These are phyloP conservation scores for Pilobolus umbonatus DNA, from an alignment of 192 early-diverging fungal genomes.

Conservation along the genomic window DNA sequence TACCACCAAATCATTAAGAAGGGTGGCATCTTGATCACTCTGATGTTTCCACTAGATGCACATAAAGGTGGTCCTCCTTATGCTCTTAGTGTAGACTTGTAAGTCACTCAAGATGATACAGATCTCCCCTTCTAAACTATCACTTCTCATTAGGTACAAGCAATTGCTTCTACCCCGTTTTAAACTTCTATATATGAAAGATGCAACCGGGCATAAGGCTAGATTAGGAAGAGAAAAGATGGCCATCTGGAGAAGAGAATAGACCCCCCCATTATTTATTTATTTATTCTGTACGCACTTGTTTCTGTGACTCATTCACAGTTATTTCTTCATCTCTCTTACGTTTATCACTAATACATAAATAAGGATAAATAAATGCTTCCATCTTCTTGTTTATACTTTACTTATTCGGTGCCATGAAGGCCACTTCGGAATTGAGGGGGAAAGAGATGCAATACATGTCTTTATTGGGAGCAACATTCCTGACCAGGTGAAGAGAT, in stretches of 20 bases:
- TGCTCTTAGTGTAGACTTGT: constrained; percentile 56
- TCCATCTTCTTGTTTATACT: not conserved
- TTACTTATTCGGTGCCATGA: constrained; percentile 19
- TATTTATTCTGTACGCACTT: not conserved
- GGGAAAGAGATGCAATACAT: constrained; percentile 94
- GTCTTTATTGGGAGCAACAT: constrained; percentile 97
- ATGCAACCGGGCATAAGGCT: constrained; percentile 52
- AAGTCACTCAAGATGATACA: constrained; percentile 26
- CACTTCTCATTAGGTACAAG: constrained; percentile 11
- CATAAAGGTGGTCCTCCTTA: constrained; percentile 74
- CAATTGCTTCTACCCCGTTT: constrained; percentile 49
- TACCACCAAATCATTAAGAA: constrained; percentile 59
- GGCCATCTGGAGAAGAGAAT: constrained; percentile 57
- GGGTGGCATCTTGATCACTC: constrained; percentile 66
- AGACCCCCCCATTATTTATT: constrained; percentile 9
- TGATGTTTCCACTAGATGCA: constrained; percentile 73
- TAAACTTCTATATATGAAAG: constrained; percentile 55
- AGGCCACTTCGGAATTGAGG: constrained; percentile 77
- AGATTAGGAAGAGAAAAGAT: constrained; percentile 60
- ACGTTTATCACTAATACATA: constrained; percentile 1
- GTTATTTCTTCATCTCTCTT: not conserved
- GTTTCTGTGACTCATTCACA: no score
- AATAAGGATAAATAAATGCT: not conserved
- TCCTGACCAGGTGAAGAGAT: constrained; percentile 76
- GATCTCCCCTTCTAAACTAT: not conserved